Percentiles rank a stretch among this genome's conserved stretches.
Conservation (phyloP, 2,329 filamentous ascomycete genomes). For the Cytospora chrysosperma region DNA sequence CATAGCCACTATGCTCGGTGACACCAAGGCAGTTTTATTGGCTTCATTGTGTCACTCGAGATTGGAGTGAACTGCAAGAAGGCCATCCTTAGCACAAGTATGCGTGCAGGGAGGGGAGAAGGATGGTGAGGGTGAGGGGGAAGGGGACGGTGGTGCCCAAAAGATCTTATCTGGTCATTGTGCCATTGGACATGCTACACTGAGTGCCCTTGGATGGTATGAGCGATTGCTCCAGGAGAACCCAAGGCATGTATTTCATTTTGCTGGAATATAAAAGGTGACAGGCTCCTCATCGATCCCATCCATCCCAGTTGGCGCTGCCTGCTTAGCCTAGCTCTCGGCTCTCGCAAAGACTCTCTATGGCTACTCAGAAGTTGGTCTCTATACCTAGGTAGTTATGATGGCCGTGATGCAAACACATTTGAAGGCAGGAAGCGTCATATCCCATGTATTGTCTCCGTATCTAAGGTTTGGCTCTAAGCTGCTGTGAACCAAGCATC, state of each 20-base stretch:
- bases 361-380: too few species aligned
- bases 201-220: background rate
- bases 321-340: too few species aligned
- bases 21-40: background rate
- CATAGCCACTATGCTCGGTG: background rate
- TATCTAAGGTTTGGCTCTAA: too few species aligned
- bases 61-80: background rate
- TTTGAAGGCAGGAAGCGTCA: too few species aligned
- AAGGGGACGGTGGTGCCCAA: background rate
- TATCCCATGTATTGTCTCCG: too few species aligned
- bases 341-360: too few species aligned
- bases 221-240: too few species aligned
- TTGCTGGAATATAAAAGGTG: background rate
- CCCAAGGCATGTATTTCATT: background rate
- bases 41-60: background rate
- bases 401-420: too few species aligned
- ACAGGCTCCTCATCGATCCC: background rate
- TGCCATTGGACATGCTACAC: background rate
- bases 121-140: too few species aligned
- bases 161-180: background rate
- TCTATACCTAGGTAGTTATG: too few species aligned
- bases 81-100: background rate
- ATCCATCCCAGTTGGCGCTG: too few species aligned
- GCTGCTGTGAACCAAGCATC: background rate
- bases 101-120: too few species aligned